Percentiles rank a stretch among this genome's conserved stretches.
These are phyloP conservation scores for Eutrema heterophyllum DNA, from an alignment of 345 rosid species.

Conservation along the genomic window DNA sequence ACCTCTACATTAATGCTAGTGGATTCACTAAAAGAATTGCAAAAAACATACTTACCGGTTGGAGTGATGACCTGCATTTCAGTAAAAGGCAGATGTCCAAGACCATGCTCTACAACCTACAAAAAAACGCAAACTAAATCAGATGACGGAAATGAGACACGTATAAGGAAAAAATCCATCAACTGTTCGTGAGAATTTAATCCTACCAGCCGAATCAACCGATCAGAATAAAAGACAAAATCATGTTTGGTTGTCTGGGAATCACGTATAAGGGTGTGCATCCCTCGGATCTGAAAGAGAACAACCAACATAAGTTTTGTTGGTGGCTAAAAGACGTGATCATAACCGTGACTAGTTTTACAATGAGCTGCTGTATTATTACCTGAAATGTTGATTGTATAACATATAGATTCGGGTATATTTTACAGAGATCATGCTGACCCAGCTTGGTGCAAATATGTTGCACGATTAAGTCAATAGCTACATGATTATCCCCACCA, in stretches of 20 bases:
- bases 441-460: conserved; percentile 93
- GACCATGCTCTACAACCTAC: conserved; percentile 93
- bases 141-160: not conserved
- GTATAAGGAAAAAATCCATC: not conserved
- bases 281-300: conserved; percentile 74
- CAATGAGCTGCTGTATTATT: not conserved
- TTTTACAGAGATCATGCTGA: conserved; percentile 93
- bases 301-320: not conserved
- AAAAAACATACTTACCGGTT: conserved; percentile 57
- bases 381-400: conserved; percentile 98
- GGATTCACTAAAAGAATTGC: not conserved
- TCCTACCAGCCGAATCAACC: conserved; percentile 88
- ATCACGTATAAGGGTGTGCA: conserved; percentile 97
- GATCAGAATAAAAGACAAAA: conserved; percentile 81
- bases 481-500: conserved; percentile 97
- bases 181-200: not conserved
- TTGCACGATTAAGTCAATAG: conserved; percentile 88
- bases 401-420: conserved; percentile 80
- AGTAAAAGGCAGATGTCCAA: conserved; percentile 91
- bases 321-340: not conserved
- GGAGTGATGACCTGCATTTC: conserved; percentile 95
- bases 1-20: not conserved
- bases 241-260: conserved; percentile 85
- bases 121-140: not conserved
- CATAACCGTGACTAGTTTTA: not conserved